Conservation (phyloP, 371 early-diverging fungal genomes). For the Mortierella sp. region DNA sequence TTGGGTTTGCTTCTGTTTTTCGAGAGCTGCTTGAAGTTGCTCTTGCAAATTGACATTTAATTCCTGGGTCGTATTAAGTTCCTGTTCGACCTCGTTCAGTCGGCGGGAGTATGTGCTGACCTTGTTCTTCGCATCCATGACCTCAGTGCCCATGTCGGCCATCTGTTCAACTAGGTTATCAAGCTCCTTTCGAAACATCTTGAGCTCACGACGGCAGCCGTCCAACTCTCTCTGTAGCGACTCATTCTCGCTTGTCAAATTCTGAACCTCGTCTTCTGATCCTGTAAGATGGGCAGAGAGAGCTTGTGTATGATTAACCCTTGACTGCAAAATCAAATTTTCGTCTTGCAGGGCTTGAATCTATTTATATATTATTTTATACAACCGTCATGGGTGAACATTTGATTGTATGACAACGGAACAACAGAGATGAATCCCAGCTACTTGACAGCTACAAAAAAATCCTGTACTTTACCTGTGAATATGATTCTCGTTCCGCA, state of each 20-base stretch:
- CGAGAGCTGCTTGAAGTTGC: constrained; percentile 65
- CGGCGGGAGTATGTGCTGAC: constrained; percentile 72
- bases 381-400: background rate
- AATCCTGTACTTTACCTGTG: constrained; percentile 49
- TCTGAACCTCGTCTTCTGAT: constrained; percentile 49
- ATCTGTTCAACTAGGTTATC: constrained; percentile 73
- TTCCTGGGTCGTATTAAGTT: constrained; percentile 71
- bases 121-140: constrained; percentile 69
- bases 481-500: constrained; percentile 53
- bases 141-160: constrained; percentile 75
- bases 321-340: constrained; percentile 65
- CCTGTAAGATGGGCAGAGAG: constrained; percentile 49
- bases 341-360: constrained; percentile 69
- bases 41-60: constrained; percentile 71
- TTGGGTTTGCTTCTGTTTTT: constrained; percentile 71
- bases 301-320: constrained; percentile 57
- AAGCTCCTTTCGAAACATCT: constrained; percentile 72
- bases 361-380: constrained; percentile 34
- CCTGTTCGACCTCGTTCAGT: constrained; percentile 74
- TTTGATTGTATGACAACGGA: background rate
- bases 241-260: constrained; percentile 60
- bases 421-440: background rate
- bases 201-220: constrained; percentile 68
- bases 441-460: background rate
- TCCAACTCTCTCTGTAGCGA: constrained; percentile 71